phyloP scores from a whole-genome alignment of 1,139 yeast species.

The Hemisphaericaspora lyxosophila region DNA sequence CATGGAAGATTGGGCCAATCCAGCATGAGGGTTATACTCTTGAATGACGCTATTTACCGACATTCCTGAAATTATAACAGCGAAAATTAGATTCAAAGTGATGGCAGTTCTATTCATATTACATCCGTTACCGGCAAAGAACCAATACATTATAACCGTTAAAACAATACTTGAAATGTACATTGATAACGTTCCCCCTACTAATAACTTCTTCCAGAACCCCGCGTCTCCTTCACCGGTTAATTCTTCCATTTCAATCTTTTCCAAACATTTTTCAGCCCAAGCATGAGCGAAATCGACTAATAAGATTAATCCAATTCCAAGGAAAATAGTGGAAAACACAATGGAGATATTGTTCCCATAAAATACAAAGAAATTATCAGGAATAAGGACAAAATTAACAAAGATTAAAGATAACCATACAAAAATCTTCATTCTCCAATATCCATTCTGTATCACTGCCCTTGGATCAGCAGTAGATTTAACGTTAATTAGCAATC shows the following conservation, averaged over 20 bases:
- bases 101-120: slow-evolving; percentile 89
- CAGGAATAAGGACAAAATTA: slow-evolving; percentile 77
- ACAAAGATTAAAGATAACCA: slow-evolving; percentile 60
- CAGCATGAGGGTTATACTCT: slow-evolving; percentile 92
- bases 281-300: slow-evolving; percentile 99
- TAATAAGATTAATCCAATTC: slow-evolving; percentile 83
- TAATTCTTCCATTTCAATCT: slow-evolving; percentile 84
- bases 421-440: slow-evolving; percentile 72
- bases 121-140: slow-evolving; percentile 84
- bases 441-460: slow-evolving; percentile 82
- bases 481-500: slow-evolving; percentile 66
- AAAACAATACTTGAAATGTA: slow-evolving; percentile 69
- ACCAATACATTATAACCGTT: slow-evolving; percentile 76
- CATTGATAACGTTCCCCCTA: slow-evolving; percentile 88
- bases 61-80: slow-evolving; percentile 61
- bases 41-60: slow-evolving; percentile 84
- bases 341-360: slow-evolving; percentile 88
- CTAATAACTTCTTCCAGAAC: slow-evolving; percentile 77
- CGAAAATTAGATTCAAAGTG: slow-evolving; percentile 67
- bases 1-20: slow-evolving; percentile 95
- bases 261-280: slow-evolving; percentile 95
- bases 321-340: slow-evolving; percentile 79
- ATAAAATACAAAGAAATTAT: slow-evolving; percentile 81
- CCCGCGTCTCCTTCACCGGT: slow-evolving; percentile 52
- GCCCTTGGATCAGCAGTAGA: slow-evolving; percentile 81